Percentiles rank a stretch among this genome's conserved stretches.
phyloP scores from a whole-genome alignment of 371 early-diverging fungal species.

The Basidiobolus heterosporus region DNA sequence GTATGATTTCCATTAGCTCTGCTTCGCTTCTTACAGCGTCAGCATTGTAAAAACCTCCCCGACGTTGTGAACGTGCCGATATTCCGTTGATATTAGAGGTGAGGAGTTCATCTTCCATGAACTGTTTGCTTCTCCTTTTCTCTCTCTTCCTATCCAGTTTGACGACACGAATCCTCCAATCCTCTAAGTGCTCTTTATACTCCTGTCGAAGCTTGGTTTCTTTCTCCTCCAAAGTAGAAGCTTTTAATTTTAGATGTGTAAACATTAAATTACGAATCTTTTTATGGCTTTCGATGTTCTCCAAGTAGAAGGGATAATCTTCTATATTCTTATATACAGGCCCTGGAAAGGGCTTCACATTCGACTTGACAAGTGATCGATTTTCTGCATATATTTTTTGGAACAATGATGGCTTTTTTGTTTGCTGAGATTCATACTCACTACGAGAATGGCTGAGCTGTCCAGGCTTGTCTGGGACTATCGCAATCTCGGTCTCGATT shows the following conservation, averaged over 20 bases:
- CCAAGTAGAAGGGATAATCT: slow-evolving; percentile 6
- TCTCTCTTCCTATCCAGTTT: slow-evolving; percentile 27
- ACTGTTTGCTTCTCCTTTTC: slow-evolving; percentile 12
- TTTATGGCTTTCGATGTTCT: too few species aligned
- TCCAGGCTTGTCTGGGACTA: too few species aligned
- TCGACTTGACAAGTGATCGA: slow-evolving; percentile 1
- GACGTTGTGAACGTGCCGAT: slow-evolving; percentile 17
- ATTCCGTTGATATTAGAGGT: slow-evolving; percentile 23
- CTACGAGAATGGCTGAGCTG: too few species aligned
- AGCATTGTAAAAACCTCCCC: slow-evolving; percentile 30
- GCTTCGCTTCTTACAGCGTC: slow-evolving; percentile 74
- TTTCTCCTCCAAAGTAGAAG: slow-evolving; percentile 13
- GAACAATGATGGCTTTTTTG: too few species aligned
- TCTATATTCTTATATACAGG: slow-evolving; percentile 8
- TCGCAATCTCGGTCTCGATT: too few species aligned
- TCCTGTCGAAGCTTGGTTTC: slow-evolving; percentile 23
- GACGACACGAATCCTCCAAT: slow-evolving; percentile 25
- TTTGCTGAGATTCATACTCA: too few species aligned
- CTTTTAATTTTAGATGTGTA: neutral
- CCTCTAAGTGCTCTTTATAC: slow-evolving; percentile 25
- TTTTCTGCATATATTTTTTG: slow-evolving; percentile 14
- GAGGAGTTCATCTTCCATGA: slow-evolving; percentile 26
- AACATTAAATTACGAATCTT: too few species aligned
- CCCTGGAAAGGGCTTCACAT: neutral
- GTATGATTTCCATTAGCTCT: slow-evolving; percentile 59